Evolutionary conservation across 2,329 filamentous ascomycete genomes (phyloP).

Genomic region (Cordyceps fumosorosea): DNA sequence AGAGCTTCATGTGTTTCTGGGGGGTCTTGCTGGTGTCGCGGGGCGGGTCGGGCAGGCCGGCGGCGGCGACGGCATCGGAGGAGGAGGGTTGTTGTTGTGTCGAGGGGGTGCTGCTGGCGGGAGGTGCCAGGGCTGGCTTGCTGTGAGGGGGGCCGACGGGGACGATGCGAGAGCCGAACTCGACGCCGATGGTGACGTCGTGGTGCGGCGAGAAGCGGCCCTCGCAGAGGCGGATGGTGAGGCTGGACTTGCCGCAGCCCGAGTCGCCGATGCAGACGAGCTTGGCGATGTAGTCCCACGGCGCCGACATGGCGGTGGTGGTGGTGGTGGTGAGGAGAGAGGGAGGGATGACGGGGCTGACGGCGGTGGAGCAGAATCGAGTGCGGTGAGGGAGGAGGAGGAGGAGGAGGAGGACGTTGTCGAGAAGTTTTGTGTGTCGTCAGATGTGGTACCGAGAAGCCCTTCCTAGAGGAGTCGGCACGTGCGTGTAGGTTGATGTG

Average conservation of each 20-base stretch:
- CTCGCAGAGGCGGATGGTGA: constrained; percentile 93
- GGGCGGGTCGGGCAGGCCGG: constrained; percentile 49
- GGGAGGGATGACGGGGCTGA: neutral
- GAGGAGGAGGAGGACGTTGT: neutral
- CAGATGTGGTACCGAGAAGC: neutral
- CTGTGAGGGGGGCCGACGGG: constrained; percentile 77
- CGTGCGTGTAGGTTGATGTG: neutral
- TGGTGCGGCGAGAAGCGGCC: constrained; percentile 90
- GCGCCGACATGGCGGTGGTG: constrained; percentile 48
- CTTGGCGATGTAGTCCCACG: constrained; percentile 99
- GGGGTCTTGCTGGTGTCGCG: constrained; percentile 31
- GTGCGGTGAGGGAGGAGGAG: neutral
- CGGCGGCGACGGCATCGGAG: constrained; percentile 4
- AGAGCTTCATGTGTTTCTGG: constrained; percentile 84
- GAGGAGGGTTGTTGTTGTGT: constrained; percentile 16
- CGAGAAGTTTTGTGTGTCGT: neutral
- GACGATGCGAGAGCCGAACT: constrained; percentile 90
- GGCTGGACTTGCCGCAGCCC: constrained; percentile 88
- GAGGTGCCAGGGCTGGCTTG: constrained; percentile 32
- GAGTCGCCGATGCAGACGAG: constrained; percentile 97
- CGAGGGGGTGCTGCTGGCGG: constrained; percentile 12
- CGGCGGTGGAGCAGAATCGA: no score
- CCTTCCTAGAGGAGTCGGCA: neutral
- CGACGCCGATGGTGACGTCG: constrained; percentile 95
- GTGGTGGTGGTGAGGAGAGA: neutral